Evolutionary conservation across 140 eudicot species (phyloP).

Genomic region (Erigeron philadelphicus): DNA sequence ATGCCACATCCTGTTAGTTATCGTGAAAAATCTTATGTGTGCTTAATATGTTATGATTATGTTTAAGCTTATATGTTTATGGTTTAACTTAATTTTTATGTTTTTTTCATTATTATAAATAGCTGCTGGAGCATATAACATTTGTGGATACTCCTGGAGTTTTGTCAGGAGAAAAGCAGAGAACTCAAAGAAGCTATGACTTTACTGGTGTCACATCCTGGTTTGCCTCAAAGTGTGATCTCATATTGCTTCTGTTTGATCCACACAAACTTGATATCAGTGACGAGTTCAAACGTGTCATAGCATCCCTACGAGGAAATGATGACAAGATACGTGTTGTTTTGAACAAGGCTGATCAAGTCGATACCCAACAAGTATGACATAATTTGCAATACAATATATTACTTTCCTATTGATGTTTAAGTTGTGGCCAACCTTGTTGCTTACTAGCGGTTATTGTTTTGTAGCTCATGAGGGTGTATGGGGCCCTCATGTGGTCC

Average conservation of each 20-base stretch:
- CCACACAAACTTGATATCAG: conserved; percentile 97
- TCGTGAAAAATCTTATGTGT: neutral
- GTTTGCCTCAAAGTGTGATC: conserved; percentile 93
- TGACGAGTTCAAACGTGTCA: conserved; percentile 93
- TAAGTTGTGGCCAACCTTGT: conserved; percentile 17
- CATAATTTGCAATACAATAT: neutral
- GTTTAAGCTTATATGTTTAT: conserved; percentile 16
- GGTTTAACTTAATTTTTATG: neutral
- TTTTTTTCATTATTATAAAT: conserved; percentile 13
- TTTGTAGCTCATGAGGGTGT: conserved; percentile 87
- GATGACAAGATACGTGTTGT: conserved; percentile 96
- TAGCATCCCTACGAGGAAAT: conserved; percentile 83
- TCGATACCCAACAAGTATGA: conserved; percentile 91
- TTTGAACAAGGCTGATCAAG: conserved; percentile 96
- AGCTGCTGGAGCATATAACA: conserved; percentile 91
- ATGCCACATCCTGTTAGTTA: conserved; percentile 95
- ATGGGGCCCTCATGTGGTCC: conserved; percentile 99
- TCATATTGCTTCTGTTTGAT: conserved; percentile 81
- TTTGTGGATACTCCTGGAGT: conserved; percentile 99
- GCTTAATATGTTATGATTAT: neutral
- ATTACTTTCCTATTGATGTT: neutral
- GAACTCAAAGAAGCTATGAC: conserved; percentile 96
- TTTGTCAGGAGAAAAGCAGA: conserved; percentile 89
- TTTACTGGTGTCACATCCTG: conserved; percentile 95
- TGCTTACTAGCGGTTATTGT: conserved; percentile 14